Evolutionary conservation across 768 basidiomycete genomes (phyloP).

Genomic region (Tephrocybe sp.): DNA sequence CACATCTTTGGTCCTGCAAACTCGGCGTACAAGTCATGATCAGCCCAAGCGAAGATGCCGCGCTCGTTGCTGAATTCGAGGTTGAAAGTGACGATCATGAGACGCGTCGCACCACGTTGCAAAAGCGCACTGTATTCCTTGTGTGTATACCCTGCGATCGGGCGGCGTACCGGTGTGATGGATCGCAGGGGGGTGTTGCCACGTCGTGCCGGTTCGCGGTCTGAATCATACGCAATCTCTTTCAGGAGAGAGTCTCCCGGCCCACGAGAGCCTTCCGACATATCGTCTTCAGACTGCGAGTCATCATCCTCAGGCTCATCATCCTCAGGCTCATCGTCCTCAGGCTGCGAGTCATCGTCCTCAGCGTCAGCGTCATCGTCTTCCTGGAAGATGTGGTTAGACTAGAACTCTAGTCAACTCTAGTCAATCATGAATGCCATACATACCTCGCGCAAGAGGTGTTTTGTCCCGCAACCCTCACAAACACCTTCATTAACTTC

Average conservation of each 20-base stretch:
- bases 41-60: slow-evolving; percentile 35
- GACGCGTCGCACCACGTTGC: slow-evolving; percentile 29
- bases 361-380: background rate
- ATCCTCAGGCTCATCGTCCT: too few relatives aligned
- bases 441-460: slow-evolving; percentile 2
- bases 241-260: slow-evolving; percentile 13
- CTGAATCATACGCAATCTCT: slow-evolving; percentile 20
- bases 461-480: slow-evolving; percentile 19
- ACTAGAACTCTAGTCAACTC: background rate
- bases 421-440: background rate
- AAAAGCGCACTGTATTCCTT: slow-evolving; percentile 28
- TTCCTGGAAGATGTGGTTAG: background rate
- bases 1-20: slow-evolving; percentile 32
- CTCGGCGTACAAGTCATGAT: slow-evolving; percentile 26
- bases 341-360: too few relatives aligned
- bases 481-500: slow-evolving; percentile 31
- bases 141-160: slow-evolving; percentile 4
- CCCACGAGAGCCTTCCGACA: too few relatives aligned
- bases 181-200: slow-evolving; percentile 29
- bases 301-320: too few relatives aligned
- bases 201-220: slow-evolving; percentile 23
- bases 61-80: slow-evolving; percentile 24
- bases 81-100: slow-evolving; percentile 36
- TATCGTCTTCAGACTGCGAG: too few relatives aligned
- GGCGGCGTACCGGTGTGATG: slow-evolving; percentile 3